These are phyloP conservation scores for Pseudocercospora pini-densiflorae DNA, from an alignment of 2,329 filamentous ascomycete genomes.

Conservation along the genomic window DNA sequence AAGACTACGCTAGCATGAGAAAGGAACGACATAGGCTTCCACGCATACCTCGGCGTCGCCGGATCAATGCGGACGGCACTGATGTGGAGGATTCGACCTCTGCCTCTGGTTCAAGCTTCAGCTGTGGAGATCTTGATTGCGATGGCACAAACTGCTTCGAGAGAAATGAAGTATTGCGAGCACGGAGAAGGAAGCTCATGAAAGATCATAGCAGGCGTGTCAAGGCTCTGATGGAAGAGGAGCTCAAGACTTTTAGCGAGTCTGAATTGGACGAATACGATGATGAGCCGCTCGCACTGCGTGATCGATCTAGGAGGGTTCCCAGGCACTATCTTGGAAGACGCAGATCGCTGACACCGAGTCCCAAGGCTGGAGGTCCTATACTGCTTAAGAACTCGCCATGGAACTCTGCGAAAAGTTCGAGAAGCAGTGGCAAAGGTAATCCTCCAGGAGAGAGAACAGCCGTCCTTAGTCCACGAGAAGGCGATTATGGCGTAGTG, in stretches of 20 bases:
- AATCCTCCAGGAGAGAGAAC: neutral
- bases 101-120: neutral
- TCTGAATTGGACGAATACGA: neutral
- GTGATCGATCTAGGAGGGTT: neutral
- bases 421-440: neutral
- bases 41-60: neutral
- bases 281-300: neutral
- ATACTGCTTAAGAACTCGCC: neutral
- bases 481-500: neutral
- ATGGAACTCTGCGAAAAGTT: neutral
- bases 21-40: neutral
- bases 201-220: neutral
- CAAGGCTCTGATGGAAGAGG: neutral
- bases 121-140: neutral
- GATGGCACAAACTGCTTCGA: neutral
- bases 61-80: neutral
- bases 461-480: neutral
- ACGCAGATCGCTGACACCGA: neutral
- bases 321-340: neutral
- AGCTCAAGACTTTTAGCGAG: neutral
- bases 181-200: neutral
- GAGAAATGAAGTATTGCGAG: neutral
- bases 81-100: neutral
- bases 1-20: neutral
- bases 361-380: neutral